Evolutionary conservation across 257 asterid species (phyloP), one percentile per base, ranked within the genome.

Genomic region (Henckelia pumila): DNA sequence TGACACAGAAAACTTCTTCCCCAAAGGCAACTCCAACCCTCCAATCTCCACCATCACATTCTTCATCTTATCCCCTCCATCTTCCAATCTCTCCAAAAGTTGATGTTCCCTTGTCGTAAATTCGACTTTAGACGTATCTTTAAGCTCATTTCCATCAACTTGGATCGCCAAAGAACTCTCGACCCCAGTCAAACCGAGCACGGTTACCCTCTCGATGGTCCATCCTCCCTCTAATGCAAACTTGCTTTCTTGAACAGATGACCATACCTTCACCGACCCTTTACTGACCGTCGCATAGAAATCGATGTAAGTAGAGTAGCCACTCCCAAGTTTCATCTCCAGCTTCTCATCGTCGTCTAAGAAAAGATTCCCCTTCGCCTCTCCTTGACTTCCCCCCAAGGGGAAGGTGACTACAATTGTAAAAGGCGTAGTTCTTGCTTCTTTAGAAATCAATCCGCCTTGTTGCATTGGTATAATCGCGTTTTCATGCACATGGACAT

Each of bases 321-420:
- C 95, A 24, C 68, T 75, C 0, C 88, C 96, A 3, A 88, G 86
- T 40, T 75, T 84, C 96, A 91, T 94, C 81, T 87, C 98, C 0
- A 89, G 93, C 5, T 78, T 85, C 84, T 88, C 98, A 50, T 91
- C 99, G 1, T 91, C 87, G 22, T 94, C 99, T 0, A 94, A 75
- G 81, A 81, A 94, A 9, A 91, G 85, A 19, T 78, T 81, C 8
- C 99, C 99, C 63, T 67, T 79, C 6, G 93, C 91, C 71, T 78
- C 60, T 19, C 93, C 96, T 7, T 67, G 69, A 0, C 72, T 64
- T 8, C 75, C 86, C 0, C 93, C 96, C 3, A 80, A 26, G 8
- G 96, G 96, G 73, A 94, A 94, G 4, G 96, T 69, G 4, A 89
- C 84, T 0, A 94, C 68, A 2, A 94, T 86, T 35, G 88, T 77